A percentile compares a stretch with the other conserved stretches of the same genome.
Conservation (phyloP, 2,329 filamentous ascomycete genomes). For the Microcyclosporella mali region DNA sequence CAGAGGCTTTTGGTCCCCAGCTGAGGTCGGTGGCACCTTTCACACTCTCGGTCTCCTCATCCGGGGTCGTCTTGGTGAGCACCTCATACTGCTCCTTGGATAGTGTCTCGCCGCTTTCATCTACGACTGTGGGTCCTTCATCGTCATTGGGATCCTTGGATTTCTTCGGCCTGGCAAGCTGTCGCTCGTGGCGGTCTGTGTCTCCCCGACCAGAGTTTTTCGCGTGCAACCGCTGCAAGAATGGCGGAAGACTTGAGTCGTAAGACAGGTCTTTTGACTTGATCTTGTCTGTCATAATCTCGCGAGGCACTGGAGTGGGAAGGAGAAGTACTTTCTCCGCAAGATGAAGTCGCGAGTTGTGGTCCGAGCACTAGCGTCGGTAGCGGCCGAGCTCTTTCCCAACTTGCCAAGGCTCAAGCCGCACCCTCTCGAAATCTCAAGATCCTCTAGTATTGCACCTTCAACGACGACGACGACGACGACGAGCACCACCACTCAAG, state of each 20-base stretch:
- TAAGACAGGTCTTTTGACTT: constrained; percentile 62
- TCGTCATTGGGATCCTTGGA: constrained; percentile 63
- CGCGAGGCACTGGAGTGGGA: neutral
- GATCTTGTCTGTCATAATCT: constrained; percentile 44
- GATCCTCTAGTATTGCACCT: no score
- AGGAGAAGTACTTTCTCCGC: neutral
- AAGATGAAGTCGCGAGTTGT: no score
- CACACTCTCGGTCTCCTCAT: constrained; percentile 12
- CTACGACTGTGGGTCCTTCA: constrained; percentile 69
- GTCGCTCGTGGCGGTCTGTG: constrained; percentile 40
- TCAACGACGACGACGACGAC: neutral
- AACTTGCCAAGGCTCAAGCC: no score
- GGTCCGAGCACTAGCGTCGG: no score
- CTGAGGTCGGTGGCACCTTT: constrained; percentile 19
- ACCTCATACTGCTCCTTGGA: constrained; percentile 48
- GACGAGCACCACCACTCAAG: constrained; percentile 1
- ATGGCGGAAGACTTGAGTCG: constrained; percentile 47
- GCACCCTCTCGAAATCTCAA: no score
- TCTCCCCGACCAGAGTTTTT: constrained; percentile 47
- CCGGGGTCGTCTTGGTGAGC: constrained; percentile 26
- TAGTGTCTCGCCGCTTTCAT: constrained; percentile 59
- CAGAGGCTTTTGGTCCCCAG: constrained; percentile 19
- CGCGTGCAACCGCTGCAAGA: constrained; percentile 44
- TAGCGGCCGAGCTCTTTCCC: no score
- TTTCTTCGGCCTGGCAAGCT: constrained; percentile 42